Percentiles rank a stretch among this genome's conserved stretches.
These are phyloP conservation scores for Fallopia convolvulus DNA, from an alignment of 148 eudicot genomes.

Conservation along the genomic window DNA sequence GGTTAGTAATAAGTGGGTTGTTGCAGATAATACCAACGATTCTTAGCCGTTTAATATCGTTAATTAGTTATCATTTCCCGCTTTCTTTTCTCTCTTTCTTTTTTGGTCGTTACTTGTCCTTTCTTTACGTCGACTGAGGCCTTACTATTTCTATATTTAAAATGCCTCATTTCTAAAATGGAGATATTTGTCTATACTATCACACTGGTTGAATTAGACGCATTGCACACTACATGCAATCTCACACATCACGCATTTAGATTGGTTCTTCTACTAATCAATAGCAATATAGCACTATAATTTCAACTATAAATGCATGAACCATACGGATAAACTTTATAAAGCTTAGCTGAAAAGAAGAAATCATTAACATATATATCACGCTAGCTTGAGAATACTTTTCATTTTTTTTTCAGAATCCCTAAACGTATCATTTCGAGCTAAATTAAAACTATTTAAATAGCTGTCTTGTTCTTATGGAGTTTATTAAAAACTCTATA, in stretches of 20 bases:
- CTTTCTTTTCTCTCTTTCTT: background rate
- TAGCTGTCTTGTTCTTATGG: too few species aligned
- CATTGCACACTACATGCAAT: background rate
- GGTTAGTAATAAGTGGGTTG: background rate
- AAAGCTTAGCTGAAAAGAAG: background rate
- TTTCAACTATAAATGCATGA: background rate
- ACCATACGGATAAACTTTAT: background rate
- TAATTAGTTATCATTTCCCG: background rate
- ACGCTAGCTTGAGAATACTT: background rate
- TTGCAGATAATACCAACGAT: background rate
- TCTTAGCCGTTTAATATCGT: slow-evolving; percentile 1
- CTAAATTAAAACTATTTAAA: too few species aligned
- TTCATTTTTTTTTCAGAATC: background rate
- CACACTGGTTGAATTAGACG: background rate
- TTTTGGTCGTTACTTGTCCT: background rate
- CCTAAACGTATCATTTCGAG: too few species aligned
- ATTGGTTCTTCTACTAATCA: too few species aligned
- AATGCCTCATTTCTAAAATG: background rate
- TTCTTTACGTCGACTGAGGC: background rate
- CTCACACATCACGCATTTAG: background rate
- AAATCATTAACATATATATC: background rate
- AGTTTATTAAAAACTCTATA: too few species aligned
- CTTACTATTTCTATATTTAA: background rate
- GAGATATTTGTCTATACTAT: background rate
- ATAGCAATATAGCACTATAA: too few species aligned